Evolutionary conservation across 768 basidiomycete species (phyloP).

Genomic region (Phallus indusiatus): DNA sequence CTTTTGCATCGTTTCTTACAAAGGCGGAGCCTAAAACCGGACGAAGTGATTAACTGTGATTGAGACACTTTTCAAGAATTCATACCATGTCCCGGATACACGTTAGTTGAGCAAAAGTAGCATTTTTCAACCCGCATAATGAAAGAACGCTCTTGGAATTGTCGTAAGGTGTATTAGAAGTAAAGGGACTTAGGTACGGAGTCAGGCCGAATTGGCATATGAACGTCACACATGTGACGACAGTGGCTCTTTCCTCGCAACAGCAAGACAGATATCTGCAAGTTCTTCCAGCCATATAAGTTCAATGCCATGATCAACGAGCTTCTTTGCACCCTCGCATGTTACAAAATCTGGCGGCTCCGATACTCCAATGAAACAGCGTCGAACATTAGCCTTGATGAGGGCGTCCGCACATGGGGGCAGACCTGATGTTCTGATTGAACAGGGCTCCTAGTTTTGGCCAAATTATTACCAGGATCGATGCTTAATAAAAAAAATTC

Average conservation of each 20-base stretch:
- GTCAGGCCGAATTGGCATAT: background rate
- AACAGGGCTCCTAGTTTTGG: constrained; percentile 66
- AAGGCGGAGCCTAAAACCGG: constrained; percentile 68
- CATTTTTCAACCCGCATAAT: constrained; percentile 94
- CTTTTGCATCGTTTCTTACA: constrained; percentile 96
- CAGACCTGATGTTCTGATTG: constrained; percentile 77
- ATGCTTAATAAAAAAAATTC: background rate
- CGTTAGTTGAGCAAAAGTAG: constrained; percentile 94
- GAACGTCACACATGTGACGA: background rate
- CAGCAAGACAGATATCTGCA: constrained; percentile 70
- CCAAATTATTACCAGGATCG: background rate
- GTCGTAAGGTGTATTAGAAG: background rate
- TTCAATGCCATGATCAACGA: constrained; percentile 62
- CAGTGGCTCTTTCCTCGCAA: constrained; percentile 58
- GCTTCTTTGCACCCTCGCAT: constrained; percentile 75
- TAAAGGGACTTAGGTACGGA: background rate
- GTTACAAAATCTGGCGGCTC: constrained; percentile 93
- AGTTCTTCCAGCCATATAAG: constrained; percentile 68
- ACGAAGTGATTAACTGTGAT: background rate
- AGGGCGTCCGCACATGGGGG: constrained; percentile 80
- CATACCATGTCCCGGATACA: constrained; percentile 94
- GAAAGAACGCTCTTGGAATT: background rate
- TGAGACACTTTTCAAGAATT: background rate
- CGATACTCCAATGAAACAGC: constrained; percentile 80
- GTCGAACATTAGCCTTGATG: constrained; percentile 54